Percentiles rank a stretch among this genome's conserved stretches.
Conservation (phyloP, 805 yeast species). For the Lipomyces spencermartinsiae region DNA sequence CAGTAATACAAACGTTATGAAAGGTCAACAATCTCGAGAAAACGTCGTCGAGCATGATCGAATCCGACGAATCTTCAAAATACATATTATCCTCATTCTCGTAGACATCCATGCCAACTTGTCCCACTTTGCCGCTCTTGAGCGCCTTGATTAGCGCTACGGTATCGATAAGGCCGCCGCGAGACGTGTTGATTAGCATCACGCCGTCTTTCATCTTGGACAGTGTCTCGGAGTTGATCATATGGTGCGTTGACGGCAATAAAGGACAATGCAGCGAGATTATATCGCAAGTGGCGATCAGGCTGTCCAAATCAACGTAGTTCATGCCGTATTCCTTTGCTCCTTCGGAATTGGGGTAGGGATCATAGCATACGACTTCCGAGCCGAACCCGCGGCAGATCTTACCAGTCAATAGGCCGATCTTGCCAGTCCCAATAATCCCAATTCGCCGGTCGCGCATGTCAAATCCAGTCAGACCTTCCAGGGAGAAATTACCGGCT, state of each 20-base stretch:
- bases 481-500: slow-evolving; percentile 42
- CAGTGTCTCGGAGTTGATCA: slow-evolving; percentile 50
- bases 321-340: slow-evolving; percentile 48
- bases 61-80: slow-evolving; percentile 41
- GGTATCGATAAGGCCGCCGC: slow-evolving; percentile 59
- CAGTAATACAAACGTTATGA: slow-evolving; percentile 44
- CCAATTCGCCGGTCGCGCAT: slow-evolving; percentile 53
- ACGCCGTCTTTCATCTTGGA: slow-evolving; percentile 54
- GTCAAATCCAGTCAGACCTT: slow-evolving; percentile 42
- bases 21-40: slow-evolving; percentile 41
- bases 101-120: slow-evolving; percentile 59
- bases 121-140: slow-evolving; percentile 53
- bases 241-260: slow-evolving; percentile 53
- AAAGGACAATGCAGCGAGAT: slow-evolving; percentile 56
- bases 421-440: slow-evolving; percentile 56
- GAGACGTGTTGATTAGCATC: slow-evolving; percentile 56
- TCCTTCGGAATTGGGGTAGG: slow-evolving; percentile 44
- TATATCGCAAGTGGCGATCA: slow-evolving; percentile 51
- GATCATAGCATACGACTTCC: slow-evolving; percentile 53
- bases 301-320: slow-evolving; percentile 51
- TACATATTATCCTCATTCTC: slow-evolving; percentile 50
- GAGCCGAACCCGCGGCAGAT: slow-evolving; percentile 54
- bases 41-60: slow-evolving; percentile 42
- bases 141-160: slow-evolving; percentile 48
- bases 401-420: slow-evolving; percentile 53